A percentile compares a stretch with the other conserved stretches of the same genome.
These are phyloP conservation scores for Corynascus novoguineensis DNA, from an alignment of 495 filamentous ascomycete species.

Conservation along the genomic window DNA sequence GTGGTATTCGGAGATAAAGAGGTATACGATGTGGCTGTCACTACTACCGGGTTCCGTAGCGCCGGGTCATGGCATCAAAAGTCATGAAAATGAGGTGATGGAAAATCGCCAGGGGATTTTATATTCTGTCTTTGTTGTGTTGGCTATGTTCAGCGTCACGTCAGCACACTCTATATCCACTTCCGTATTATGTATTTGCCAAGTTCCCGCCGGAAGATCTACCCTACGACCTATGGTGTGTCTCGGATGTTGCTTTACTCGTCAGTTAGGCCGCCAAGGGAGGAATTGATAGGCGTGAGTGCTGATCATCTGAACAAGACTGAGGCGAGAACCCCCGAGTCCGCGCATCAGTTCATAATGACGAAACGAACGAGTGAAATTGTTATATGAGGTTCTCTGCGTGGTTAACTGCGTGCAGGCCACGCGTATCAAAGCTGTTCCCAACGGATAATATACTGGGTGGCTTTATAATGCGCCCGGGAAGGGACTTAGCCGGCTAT, in stretches of 20 bases:
- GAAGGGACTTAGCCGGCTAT: background rate
- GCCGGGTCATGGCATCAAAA: slow-evolving; percentile 3
- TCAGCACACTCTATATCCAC: background rate
- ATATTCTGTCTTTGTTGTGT: background rate
- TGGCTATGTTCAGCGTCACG: background rate
- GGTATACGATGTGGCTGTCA: no score
- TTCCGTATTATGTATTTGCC: no score
- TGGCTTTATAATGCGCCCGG: background rate
- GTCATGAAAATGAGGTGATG: background rate
- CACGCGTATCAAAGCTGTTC: background rate
- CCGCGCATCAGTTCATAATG: background rate
- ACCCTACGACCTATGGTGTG: background rate
- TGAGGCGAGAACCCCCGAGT: background rate
- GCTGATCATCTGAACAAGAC: background rate
- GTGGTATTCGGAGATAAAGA: no score
- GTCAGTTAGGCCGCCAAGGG: background rate
- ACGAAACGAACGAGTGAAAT: background rate
- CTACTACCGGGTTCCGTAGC: background rate
- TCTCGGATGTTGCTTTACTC: no score
- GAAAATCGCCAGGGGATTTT: background rate
- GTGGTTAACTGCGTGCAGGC: background rate
- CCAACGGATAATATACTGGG: background rate
- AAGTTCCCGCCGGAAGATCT: no score
- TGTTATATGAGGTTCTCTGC: no score
- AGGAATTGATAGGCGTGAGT: background rate